Conservation (phyloP, 805 yeast species). For the Candida nemodendra region DNA sequence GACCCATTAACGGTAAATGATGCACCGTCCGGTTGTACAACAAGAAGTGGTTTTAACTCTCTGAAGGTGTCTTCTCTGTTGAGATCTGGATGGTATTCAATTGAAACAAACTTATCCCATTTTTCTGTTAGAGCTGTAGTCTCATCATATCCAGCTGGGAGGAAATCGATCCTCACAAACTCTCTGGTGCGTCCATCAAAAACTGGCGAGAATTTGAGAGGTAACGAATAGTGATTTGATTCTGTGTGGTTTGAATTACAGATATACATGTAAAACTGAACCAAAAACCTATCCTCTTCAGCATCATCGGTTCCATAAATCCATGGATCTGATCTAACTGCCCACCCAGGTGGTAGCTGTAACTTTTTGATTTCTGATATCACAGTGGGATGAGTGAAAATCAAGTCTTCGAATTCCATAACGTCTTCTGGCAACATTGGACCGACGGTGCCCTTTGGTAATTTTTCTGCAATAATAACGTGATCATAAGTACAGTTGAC, state of each 20-base stretch:
- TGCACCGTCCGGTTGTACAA: constrained; percentile 78
- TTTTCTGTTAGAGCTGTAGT: constrained; percentile 52
- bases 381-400: constrained; percentile 55
- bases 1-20: constrained; percentile 60
- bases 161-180: constrained; percentile 68
- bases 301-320: constrained; percentile 71
- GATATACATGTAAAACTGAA: constrained; percentile 75
- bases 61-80: constrained; percentile 53
- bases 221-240: constrained; percentile 74
- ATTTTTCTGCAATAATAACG: constrained; percentile 52
- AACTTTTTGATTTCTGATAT: constrained; percentile 65
- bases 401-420: constrained; percentile 49
- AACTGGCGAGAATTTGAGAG: constrained; percentile 72
- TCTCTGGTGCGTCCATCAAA: constrained; percentile 59
- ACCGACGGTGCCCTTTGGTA: constrained; percentile 65
- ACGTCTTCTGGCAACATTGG: constrained; percentile 71
- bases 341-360: constrained; percentile 53
- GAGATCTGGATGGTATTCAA: constrained; percentile 74
- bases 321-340: constrained; percentile 75
- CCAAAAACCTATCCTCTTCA: constrained; percentile 56
- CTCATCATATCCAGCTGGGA: constrained; percentile 71
- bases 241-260: constrained; percentile 63
- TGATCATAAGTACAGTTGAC: constrained; percentile 64
- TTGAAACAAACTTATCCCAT: constrained; percentile 58
- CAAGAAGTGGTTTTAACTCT: constrained; percentile 66